Evolutionary conservation across 495 filamentous ascomycete genomes (phyloP).

Genomic region (Penicillium steckii): DNA sequence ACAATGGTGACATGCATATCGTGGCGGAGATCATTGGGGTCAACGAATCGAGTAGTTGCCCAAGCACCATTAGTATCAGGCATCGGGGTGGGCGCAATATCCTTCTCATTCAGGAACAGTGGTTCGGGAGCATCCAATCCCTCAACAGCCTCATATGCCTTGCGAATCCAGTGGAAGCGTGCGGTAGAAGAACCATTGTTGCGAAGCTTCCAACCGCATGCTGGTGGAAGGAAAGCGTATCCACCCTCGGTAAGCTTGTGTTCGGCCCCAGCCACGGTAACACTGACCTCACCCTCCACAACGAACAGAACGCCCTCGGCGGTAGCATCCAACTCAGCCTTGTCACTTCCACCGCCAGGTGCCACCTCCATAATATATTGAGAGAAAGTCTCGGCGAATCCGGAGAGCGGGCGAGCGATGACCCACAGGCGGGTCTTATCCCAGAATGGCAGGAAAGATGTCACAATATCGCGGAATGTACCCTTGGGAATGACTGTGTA

Average conservation of each 20-base stretch:
- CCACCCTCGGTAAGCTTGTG: slow-evolving; percentile 25
- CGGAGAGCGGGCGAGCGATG: slow-evolving; percentile 26
- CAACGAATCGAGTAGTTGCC: slow-evolving; percentile 27
- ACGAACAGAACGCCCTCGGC: slow-evolving; percentile 26
- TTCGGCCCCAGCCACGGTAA: slow-evolving; percentile 14
- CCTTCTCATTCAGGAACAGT: slow-evolving; percentile 27
- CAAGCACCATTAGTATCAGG: slow-evolving; percentile 25
- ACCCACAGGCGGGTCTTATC: slow-evolving; percentile 28
- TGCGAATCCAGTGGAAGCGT: slow-evolving; percentile 28
- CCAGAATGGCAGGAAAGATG: slow-evolving; percentile 29
- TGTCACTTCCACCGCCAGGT: slow-evolving; percentile 23
- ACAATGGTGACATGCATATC: slow-evolving; percentile 31
- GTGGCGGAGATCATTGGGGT: slow-evolving; percentile 26
- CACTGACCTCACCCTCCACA: slow-evolving; percentile 23
- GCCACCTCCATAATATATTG: slow-evolving; percentile 32
- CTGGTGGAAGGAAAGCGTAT: slow-evolving; percentile 24
- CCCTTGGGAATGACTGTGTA: slow-evolving; percentile 27
- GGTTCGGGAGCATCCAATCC: slow-evolving; percentile 21
- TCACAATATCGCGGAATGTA: slow-evolving; percentile 26
- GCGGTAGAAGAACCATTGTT: slow-evolving; percentile 19
- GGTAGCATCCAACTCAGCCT: slow-evolving; percentile 17
- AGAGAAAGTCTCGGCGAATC: slow-evolving; percentile 29
- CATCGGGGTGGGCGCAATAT: slow-evolving; percentile 21
- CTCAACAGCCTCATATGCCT: slow-evolving; percentile 24
- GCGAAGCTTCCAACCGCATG: slow-evolving; percentile 25